These are phyloP conservation scores for Agrocybe praecox DNA, from an alignment of 768 basidiomycete genomes.

Conservation along the genomic window DNA sequence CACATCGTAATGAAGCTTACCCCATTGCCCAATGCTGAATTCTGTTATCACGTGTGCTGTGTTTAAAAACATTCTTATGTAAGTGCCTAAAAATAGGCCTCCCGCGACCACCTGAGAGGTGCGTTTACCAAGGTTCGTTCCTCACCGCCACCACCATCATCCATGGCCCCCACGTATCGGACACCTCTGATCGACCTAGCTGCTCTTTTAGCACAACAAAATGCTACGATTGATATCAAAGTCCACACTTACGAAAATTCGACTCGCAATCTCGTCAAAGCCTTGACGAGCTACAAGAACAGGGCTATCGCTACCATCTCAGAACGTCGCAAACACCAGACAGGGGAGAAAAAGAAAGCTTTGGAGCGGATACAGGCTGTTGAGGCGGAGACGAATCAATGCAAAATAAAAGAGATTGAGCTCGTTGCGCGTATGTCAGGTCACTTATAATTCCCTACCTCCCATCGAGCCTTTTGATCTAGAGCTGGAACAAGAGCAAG, in stretches of 20 bases:
- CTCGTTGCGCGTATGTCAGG: conserved; percentile 67
- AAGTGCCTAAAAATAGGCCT: too few species aligned
- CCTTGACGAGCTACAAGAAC: conserved; percentile 72
- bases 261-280: conserved; percentile 71
- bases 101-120: background rate
- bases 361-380: conserved; percentile 62
- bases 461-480: background rate
- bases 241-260: conserved; percentile 64
- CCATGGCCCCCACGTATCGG: conserved; percentile 30
- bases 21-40: too few species aligned
- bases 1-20: too few species aligned
- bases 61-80: too few species aligned
- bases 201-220: conserved; percentile 52
- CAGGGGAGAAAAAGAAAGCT: conserved; percentile 61
- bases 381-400: conserved; percentile 72
- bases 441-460: background rate
- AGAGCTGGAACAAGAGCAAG: conserved; percentile 72
- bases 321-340: conserved; percentile 63
- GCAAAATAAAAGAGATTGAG: conserved; percentile 79
- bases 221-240: conserved; percentile 66
- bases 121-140: background rate
- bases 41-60: too few species aligned
- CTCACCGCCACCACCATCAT: background rate
- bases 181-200: conserved; percentile 64
- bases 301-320: conserved; percentile 71